A percentile compares a stretch with the other conserved stretches of the same genome.
Conservation (phyloP, 805 yeast genomes). For the Candida mattraensis region DNA sequence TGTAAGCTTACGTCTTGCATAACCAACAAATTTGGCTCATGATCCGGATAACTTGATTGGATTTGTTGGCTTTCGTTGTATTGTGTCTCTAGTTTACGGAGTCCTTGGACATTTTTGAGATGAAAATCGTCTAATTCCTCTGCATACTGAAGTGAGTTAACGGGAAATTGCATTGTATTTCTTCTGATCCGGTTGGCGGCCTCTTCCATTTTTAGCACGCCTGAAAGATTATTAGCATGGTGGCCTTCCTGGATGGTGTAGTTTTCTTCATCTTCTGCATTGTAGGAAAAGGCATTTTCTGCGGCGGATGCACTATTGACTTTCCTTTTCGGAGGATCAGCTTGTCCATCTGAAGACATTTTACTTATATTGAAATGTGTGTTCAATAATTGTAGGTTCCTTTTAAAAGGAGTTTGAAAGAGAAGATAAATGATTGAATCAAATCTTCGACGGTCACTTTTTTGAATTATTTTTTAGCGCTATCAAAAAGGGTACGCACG, state of each 20-base stretch:
- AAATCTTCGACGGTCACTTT: too few species aligned
- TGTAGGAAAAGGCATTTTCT: not conserved
- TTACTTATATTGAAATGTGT: too few species aligned
- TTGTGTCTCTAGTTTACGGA: slow-evolving; percentile 1
- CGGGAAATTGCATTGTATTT: slow-evolving; percentile 19
- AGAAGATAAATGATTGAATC: too few species aligned
- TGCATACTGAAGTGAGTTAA: slow-evolving; percentile 1
- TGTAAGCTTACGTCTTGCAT: slow-evolving; percentile 1
- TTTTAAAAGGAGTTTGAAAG: too few species aligned
- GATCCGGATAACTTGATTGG: slow-evolving; percentile 17
- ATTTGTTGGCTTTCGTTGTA: slow-evolving; percentile 1
- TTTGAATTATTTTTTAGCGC: too few species aligned
- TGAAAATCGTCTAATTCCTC: slow-evolving; percentile 3
- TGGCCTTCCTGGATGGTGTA: slow-evolving; percentile 8
- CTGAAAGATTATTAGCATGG: slow-evolving; percentile 4
- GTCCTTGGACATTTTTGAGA: slow-evolving; percentile 13
- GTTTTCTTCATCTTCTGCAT: not conserved
- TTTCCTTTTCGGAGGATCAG: slow-evolving; percentile 5
- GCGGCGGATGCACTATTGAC: slow-evolving; percentile 14
- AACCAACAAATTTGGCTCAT: slow-evolving; percentile 3
- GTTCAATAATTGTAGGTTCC: too few species aligned
- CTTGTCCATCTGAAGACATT: too few species aligned
- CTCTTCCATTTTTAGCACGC: slow-evolving; percentile 3
- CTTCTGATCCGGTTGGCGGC: slow-evolving; percentile 8
- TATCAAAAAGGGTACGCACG: too few species aligned